Evolutionary conservation across 2,329 filamentous ascomycete species (phyloP).

Genomic region (Curvularia hawaiiensis): DNA sequence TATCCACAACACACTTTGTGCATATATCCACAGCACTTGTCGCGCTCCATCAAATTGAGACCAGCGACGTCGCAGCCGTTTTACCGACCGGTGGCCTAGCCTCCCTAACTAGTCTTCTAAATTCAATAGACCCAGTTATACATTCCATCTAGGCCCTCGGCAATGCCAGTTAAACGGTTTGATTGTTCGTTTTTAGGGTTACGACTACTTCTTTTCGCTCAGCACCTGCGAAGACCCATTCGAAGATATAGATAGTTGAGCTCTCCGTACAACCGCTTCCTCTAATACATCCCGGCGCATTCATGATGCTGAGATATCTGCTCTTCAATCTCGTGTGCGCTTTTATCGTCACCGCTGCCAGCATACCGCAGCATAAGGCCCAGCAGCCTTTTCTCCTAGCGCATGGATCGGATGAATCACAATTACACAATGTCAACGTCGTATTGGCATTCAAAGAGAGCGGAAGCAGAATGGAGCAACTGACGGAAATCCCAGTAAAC

Average conservation of each 20-base stretch:
- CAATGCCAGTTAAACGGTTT: background rate
- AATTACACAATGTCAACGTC: slow-evolving; percentile 3
- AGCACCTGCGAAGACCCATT: background rate
- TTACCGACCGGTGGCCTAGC: slow-evolving; percentile 2
- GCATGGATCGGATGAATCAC: background rate
- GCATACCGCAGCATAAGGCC: slow-evolving; percentile 9
- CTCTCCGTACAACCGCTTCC: background rate
- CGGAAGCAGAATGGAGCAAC: slow-evolving; percentile 17
- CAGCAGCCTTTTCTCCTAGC: slow-evolving; percentile 16
- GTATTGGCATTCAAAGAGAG: slow-evolving; percentile 22
- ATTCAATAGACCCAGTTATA: background rate
- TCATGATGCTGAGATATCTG: slow-evolving; percentile 7
- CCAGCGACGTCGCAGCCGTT: background rate
- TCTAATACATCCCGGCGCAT: background rate
- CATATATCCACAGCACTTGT: background rate
- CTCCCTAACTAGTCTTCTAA: background rate
- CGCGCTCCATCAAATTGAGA: background rate
- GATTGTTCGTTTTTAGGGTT: background rate
- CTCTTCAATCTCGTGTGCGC: slow-evolving; percentile 4
- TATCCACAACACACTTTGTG: background rate
- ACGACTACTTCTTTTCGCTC: background rate
- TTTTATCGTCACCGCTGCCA: slow-evolving; percentile 7
- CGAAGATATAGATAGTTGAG: background rate
- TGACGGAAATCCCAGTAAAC: slow-evolving; percentile 23
- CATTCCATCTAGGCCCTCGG: background rate